Evolutionary conservation across 208 protist genomes (phyloP), one percentile per base, ranked within the genome.

Genomic region (Phytomonas sp.): DNA sequence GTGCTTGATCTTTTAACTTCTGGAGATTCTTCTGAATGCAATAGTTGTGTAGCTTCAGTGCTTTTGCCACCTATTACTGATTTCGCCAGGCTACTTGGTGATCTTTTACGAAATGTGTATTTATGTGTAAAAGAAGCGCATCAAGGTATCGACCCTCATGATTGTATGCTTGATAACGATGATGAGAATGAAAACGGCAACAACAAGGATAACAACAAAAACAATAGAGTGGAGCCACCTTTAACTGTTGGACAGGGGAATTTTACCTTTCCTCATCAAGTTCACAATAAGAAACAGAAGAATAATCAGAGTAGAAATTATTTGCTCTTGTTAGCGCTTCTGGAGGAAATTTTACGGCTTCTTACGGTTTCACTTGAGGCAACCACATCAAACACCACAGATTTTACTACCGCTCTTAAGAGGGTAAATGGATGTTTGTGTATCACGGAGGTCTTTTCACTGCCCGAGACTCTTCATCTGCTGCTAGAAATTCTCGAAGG

Each of bases 301-400:
- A 42, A 63, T 26, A 42, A 36, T 30, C 63, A 36, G 29, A 42
- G 66, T 32, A 69, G 30, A 12, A 64, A 67, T 56, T 86, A 79
- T 71, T 81, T 81, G 63, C 80, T 63, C 5, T 76, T 75, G 16
- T 76, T 77, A 5, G 72, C 74, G 4, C 63, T 79, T 14, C 71
- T 87, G 19, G 87, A 92, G 34, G 83, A 92, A 73, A 63, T 83
- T 14, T 63, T 92, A n/a, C 71, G 79, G 67, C 66, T 89, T 23
- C 64, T 74, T 7, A 60, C 61, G 4, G 77, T 86, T 33, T 86
- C 79, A 42, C 80, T 82, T 12, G 87, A 92, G 52, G 79, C 74
- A 1, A 86, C 63, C 66, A 84, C 89, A 69, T 66, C 64, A 29
- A 80, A 83, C 42, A 79, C 81, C 1, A 37, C 34, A 8, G 34